Evolutionary conservation across 306 rosid genomes (phyloP), one percentile per base, ranked within the genome.

Genomic region (Boehmeria nivea): DNA sequence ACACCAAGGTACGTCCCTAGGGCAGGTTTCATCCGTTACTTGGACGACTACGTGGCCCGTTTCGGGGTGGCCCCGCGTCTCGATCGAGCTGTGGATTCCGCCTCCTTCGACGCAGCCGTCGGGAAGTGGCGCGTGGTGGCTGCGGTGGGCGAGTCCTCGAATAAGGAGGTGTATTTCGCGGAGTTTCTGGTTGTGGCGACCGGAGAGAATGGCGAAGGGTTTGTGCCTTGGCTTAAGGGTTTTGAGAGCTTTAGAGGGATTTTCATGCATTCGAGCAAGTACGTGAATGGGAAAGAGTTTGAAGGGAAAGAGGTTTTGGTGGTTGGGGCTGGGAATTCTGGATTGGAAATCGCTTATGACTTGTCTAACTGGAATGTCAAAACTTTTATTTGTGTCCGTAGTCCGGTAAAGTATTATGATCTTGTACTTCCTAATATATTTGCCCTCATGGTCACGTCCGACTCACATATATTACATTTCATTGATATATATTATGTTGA

Each of bases 301-400:
- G 54, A 62, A 11, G 75, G 51, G 2, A 82, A 82, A 19, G 63
- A 77, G 31, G 86, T 79, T 9, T 65, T 81, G 75, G 88, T 81
- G 7, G 80, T 85, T 36, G 94, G 94, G 2, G 54, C 77, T 49
- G 86, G 94, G 0, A 85, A 85, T 67, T 85, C 94, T 0, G 94
- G 94, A 2, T 71, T 85, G 94, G 94, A 85, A 64, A 82, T 85
- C 22, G 75, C 84, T 43, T 79, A 74, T 65, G 94, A 85, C 74
- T 67, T 85, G 53, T 12, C 77, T 2, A 72, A 63, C 31, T 75
- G 63, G 72, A 79, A 77, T 38, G 94, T 84, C 22, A 66, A 77
- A 17, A 72, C 86, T 18, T 79, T 84, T 11, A 58, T 85, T 2
- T 79, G 71, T 1, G 61, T 70, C 16, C 74, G 84, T 17, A 47